These are phyloP conservation scores for Colletotrichum limetticola DNA, from an alignment of 2,329 filamentous ascomycete species.

Conservation along the genomic window DNA sequence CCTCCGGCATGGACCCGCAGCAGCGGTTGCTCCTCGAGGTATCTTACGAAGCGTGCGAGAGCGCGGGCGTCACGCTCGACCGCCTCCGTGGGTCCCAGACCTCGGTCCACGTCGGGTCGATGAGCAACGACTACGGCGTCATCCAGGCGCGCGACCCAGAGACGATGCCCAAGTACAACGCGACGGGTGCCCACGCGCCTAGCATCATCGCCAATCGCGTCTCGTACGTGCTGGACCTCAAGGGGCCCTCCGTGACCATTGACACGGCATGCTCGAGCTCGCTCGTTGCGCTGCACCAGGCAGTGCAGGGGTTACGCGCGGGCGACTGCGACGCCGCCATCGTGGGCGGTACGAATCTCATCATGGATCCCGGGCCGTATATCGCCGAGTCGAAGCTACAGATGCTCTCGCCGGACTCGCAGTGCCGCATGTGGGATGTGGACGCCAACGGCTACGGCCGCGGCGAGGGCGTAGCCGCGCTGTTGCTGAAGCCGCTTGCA, in stretches of 20 bases:
- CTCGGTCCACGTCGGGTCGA: background rate
- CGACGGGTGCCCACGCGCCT: constrained; percentile 50
- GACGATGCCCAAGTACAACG: constrained; percentile 47
- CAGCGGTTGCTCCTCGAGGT: constrained; percentile 41
- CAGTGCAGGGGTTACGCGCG: constrained; percentile 46
- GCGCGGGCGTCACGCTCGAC: constrained; percentile 39
- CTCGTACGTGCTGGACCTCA: constrained; percentile 58
- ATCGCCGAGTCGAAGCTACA: constrained; percentile 39
- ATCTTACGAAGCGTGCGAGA: constrained; percentile 42
- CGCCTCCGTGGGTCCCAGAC: constrained; percentile 22
- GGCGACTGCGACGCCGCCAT: constrained; percentile 44
- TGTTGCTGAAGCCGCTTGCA: constrained; percentile 58
- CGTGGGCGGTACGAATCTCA: constrained; percentile 42
- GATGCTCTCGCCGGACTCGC: constrained; percentile 50
- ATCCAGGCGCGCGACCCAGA: background rate
- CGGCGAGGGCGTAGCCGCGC: constrained; percentile 59
- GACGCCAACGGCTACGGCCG: constrained; percentile 62
- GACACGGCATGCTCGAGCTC: constrained; percentile 61
- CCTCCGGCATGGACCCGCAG: constrained; percentile 44
- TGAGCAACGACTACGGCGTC: background rate
- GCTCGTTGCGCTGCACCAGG: constrained; percentile 53
- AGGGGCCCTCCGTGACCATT: constrained; percentile 57
- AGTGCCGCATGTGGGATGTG: constrained; percentile 52
- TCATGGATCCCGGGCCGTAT: constrained; percentile 3
- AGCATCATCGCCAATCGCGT: constrained; percentile 55